These are phyloP conservation scores for Codiaeum variegatum DNA, from an alignment of 441 rosid species.

Conservation along the genomic window DNA sequence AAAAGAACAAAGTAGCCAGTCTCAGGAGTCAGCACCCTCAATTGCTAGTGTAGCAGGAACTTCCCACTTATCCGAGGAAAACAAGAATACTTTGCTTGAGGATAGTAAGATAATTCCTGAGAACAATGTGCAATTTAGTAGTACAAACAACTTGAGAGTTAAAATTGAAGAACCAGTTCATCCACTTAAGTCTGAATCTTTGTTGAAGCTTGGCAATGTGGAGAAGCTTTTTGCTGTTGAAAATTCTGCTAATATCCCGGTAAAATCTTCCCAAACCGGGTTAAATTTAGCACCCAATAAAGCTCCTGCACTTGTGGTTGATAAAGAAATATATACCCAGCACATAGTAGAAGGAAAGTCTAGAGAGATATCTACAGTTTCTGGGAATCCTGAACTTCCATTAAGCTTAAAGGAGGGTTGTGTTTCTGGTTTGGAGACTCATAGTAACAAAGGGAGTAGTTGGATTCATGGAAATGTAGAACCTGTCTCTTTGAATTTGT, in stretches of 20 bases:
- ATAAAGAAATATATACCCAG: slow-evolving; percentile 20
- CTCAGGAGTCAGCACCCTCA: slow-evolving; percentile 27
- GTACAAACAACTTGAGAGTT: slow-evolving; percentile 17
- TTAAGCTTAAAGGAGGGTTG: slow-evolving; percentile 29
- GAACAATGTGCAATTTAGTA: slow-evolving; percentile 12
- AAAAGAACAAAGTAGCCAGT: slow-evolving; percentile 22
- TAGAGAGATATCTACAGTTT: slow-evolving; percentile 20
- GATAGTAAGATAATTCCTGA: slow-evolving; percentile 20
- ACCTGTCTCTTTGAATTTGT: slow-evolving; percentile 44
- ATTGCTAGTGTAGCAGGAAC: slow-evolving; percentile 27
- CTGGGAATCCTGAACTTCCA: slow-evolving; percentile 32
- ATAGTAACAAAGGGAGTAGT: slow-evolving; percentile 26
- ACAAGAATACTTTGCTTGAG: slow-evolving; percentile 19
- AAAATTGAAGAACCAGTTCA: slow-evolving; percentile 38
- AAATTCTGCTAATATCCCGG: slow-evolving; percentile 9
- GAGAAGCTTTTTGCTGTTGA: slow-evolving; percentile 28
- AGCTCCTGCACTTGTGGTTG: slow-evolving; percentile 24
- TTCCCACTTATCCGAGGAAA: slow-evolving; percentile 27
- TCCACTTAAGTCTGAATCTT: slow-evolving; percentile 25
- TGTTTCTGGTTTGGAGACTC: slow-evolving; percentile 23
- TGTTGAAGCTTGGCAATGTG: slow-evolving; percentile 21
- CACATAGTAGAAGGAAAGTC: slow-evolving; percentile 25
- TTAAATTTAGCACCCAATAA: slow-evolving; percentile 30
- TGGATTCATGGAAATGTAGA: slow-evolving; percentile 29
- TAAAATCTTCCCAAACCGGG: slow-evolving; percentile 26